Evolutionary conservation across 1,284 basidiomycete genomes (phyloP).

Genomic region (Sanguinoderma infundibulare): DNA sequence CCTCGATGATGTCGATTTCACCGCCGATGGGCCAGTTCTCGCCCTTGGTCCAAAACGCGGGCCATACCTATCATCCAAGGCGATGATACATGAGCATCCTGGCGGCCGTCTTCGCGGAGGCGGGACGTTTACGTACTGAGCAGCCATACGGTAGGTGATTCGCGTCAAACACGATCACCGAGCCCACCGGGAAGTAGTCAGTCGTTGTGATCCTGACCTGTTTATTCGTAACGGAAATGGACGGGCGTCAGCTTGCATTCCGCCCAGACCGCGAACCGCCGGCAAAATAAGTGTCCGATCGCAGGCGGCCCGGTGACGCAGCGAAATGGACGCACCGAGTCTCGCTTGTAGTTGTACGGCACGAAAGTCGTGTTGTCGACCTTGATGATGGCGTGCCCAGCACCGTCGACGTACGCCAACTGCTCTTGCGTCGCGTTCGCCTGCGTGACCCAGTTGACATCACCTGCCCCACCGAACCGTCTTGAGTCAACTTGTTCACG

Average conservation of each 20-base stretch:
- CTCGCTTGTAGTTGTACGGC: constrained; percentile 55
- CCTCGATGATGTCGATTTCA: constrained; percentile 63
- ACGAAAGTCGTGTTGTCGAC: constrained; percentile 63
- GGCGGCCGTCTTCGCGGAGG: background rate
- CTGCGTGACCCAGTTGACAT: constrained; percentile 52
- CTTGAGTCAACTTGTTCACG: background rate
- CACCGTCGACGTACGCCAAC: constrained; percentile 59
- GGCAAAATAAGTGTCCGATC: background rate
- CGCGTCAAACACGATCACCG: constrained; percentile 63
- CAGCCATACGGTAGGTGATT: constrained; percentile 64
- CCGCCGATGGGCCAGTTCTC: constrained; percentile 58
- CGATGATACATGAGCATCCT: background rate
- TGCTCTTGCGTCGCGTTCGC: constrained; percentile 45
- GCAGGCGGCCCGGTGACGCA: background rate
- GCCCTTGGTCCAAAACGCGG: constrained; percentile 59
- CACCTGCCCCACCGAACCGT: constrained; percentile 40
- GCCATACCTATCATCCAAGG: constrained; percentile 43
- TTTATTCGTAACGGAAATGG: background rate
- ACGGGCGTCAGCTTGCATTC: background rate
- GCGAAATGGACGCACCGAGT: constrained; percentile 46
- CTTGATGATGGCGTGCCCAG: constrained; percentile 59
- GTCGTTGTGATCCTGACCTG: constrained; percentile 56
- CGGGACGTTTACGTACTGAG: constrained; percentile 37
- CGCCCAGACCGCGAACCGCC: background rate
- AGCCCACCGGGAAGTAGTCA: constrained; percentile 54